Base-by-base conservation (phyloP, 2,329 filamentous ascomycete genomes). In the Talaromyces verruculosus region DNA sequence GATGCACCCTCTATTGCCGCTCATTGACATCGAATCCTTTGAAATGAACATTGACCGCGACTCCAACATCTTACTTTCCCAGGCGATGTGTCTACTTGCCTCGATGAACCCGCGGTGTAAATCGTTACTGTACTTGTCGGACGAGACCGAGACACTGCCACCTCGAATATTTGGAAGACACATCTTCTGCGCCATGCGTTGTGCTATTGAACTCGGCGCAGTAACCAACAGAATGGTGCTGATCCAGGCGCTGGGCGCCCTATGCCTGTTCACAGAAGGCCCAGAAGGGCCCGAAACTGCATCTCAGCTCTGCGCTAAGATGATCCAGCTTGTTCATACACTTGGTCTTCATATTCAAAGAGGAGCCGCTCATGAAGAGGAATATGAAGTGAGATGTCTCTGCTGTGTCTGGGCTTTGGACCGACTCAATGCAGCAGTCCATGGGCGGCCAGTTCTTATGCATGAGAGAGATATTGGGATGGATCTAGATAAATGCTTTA, bases 401-500 rank as follows among this genome's bases (percentile, higher is more conserved):
- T 88, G 85, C 69, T 85, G 83, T 6, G 77, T 87, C 0, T 89
- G 86, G 86, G 86, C 86, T 0, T 72, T 89, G 1, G 87, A 89
- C 70, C 80, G 85, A 15, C 80, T 89, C 51, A 85, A 85, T 58
- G 82, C 85, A 0, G 84, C 86, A 0, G 81, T 87, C n/a, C 85
- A 88, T 65, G 87, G 86, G 5, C 80, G 87, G 0, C 85, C 87
- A 0, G 83, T 85, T 55, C 73, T 88, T 28, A 83, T 89, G 65
- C 86, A 89, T 68, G 85, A 88, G 68, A 77, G 84, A 59, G 87
- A 89, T 68, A 80, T 87, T 33, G 84, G 85, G 6, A 83, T 83
- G 62, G 80, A 85, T 65, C 68, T 87, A 0, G 81, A 84, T 0
- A 78, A 80, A 0, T 84, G 83, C 62, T 83, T 87, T 58, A 76